These are phyloP conservation scores for Tephrocybe rancida DNA, from an alignment of 768 basidiomycete genomes.

Conservation along the genomic window DNA sequence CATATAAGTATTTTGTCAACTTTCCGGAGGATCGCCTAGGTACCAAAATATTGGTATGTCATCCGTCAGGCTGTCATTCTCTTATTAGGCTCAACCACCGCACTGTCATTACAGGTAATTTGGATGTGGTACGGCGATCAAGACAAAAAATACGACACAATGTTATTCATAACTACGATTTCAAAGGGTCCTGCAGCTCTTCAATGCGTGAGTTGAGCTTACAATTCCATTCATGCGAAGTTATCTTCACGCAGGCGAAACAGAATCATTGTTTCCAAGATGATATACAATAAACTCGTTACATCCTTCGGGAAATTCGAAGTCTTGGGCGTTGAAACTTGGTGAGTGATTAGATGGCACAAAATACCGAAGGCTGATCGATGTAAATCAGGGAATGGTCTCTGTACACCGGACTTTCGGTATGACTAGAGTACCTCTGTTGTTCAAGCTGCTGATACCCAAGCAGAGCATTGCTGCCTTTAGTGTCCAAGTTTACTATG, in stretches of 20 bases:
- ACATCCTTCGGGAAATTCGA: neutral
- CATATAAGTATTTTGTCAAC: conserved; percentile 2
- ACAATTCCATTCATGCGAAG: too few relatives aligned
- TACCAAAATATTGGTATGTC: neutral
- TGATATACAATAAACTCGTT: conserved; percentile 2
- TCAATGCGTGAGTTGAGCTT: neutral
- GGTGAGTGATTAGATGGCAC: too few relatives aligned
- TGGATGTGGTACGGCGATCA: conserved; percentile 4
- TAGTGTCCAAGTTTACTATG: conserved; percentile 1
- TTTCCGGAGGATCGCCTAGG: neutral
- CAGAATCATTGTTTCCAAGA: neutral
- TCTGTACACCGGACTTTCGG: neutral
- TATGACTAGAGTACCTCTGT: neutral
- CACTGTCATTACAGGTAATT: neutral
- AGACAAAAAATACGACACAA: too few relatives aligned
- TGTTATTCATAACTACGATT: too few relatives aligned
- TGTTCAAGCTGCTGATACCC: neutral
- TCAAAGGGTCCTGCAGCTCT: neutral
- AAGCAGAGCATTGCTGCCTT: neutral
- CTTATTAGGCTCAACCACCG: too few relatives aligned
- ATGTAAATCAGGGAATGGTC: conserved; percentile 8
- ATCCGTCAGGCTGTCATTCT: too few relatives aligned
- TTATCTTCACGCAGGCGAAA: too few relatives aligned
- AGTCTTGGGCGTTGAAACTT: neutral
- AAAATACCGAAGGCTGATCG: too few relatives aligned